phyloP scores from a whole-genome alignment of 495 filamentous ascomycete genomes.

The Penicillium pancosmium region DNA sequence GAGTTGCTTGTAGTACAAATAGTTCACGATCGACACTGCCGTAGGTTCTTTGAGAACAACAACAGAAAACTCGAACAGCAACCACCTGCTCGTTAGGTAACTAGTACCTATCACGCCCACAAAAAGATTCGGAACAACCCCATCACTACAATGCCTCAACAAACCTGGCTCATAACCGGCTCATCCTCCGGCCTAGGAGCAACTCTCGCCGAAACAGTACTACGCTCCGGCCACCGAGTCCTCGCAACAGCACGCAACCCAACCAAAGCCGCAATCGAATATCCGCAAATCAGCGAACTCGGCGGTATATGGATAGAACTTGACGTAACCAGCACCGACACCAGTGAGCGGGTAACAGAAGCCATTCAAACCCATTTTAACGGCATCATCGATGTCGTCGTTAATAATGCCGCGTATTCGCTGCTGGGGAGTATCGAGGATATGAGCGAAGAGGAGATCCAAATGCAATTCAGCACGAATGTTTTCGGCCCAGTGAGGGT shows the following conservation, averaged over 20 bases:
- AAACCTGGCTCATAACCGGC: constrained; percentile 52
- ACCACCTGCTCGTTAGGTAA: neutral
- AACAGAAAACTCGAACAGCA: neutral
- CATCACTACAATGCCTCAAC: neutral
- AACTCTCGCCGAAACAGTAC: constrained; percentile 44
- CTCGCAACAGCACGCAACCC: constrained; percentile 53
- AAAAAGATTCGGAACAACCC: neutral
- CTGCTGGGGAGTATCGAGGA: constrained; percentile 24
- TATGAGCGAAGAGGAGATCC: constrained; percentile 25
- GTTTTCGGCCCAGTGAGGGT: constrained; percentile 52
- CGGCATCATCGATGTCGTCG: constrained; percentile 28
- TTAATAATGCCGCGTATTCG: constrained; percentile 39
- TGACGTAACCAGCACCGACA: constrained; percentile 43
- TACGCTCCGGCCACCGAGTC: constrained; percentile 48
- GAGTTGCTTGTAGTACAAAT: neutral
- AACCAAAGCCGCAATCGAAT: constrained; percentile 26
- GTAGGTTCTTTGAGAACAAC: neutral
- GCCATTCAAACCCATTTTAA: constrained; percentile 5
- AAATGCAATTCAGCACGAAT: constrained; percentile 38
- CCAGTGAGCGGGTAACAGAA: constrained; percentile 14
- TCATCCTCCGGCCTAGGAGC: constrained; percentile 53
- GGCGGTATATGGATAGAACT: constrained; percentile 35
- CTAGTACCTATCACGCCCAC: neutral
- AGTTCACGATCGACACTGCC: neutral
- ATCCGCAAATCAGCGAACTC: constrained; percentile 13